Conservation (phyloP, 306 rosid genomes). For the Amphicarpaea edgeworthii region DNA sequence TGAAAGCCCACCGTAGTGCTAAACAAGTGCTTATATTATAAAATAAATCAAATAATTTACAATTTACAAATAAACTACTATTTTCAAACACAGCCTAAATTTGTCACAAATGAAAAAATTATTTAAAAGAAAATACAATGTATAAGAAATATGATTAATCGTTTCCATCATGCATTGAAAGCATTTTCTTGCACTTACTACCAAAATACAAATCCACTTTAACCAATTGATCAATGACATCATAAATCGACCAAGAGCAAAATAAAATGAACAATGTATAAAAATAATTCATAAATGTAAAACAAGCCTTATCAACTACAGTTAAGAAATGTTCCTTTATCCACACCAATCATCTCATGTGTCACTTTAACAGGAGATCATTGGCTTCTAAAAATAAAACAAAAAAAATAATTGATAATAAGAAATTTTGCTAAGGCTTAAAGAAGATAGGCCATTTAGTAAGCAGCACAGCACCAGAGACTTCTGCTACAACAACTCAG, state of each 20-base stretch:
- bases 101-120: not conserved
- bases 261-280: constrained; percentile 36
- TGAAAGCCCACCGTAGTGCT: no score
- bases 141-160: not conserved
- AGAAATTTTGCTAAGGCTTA: constrained; percentile 40
- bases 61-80: not conserved
- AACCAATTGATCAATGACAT: constrained; percentile 2
- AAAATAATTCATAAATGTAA: constrained; percentile 47
- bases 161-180: not conserved
- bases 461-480: constrained; percentile 50
- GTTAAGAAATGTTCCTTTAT: constrained; percentile 51
- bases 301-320: constrained; percentile 56
- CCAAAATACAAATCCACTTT: not conserved
- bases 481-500: constrained; percentile 50
- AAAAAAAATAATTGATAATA: constrained; percentile 51
- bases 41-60: not conserved
- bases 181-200: not conserved
- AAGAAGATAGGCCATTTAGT: constrained; percentile 28
- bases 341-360: constrained; percentile 56
- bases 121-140: not conserved
- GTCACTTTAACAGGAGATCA: constrained; percentile 54
- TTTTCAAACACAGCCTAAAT: not conserved
- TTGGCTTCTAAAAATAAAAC: constrained; percentile 53
- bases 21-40: no score
- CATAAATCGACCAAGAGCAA: constrained; percentile 15